Evolutionary conservation across 2,329 filamentous ascomycete genomes (phyloP).

Genomic region (Cercospora zeina): DNA sequence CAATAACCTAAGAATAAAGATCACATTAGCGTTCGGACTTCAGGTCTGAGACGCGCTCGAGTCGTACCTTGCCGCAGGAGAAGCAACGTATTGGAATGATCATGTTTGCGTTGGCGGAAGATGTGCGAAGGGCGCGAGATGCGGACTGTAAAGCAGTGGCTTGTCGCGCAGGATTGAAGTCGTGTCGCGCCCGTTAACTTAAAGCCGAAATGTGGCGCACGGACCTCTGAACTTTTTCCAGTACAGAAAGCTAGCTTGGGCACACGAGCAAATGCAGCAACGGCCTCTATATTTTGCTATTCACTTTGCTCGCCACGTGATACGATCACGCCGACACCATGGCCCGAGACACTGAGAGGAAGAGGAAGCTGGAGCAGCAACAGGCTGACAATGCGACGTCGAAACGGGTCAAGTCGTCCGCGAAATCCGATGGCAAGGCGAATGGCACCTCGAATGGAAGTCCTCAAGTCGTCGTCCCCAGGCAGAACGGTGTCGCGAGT

Average conservation of each 20-base stretch:
- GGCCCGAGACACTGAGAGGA: conserved; percentile 27
- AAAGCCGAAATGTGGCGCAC: conserved; percentile 13
- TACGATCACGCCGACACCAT: conserved; percentile 14
- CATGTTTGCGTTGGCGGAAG: conserved; percentile 61
- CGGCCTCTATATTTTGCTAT: neutral
- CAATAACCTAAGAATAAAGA: conserved; percentile 72
- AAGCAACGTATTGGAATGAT: conserved; percentile 99
- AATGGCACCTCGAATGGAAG: conserved; percentile 16
- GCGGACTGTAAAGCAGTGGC: neutral
- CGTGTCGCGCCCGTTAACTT: conserved; percentile 5
- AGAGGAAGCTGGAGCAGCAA: conserved; percentile 31
- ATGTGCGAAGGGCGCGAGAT: neutral
- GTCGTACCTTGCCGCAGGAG: conserved; percentile 89
- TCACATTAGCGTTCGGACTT: conserved; percentile 10
- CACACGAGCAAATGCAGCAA: conserved; percentile 10
- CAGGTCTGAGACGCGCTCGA: neutral
- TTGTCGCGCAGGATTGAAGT: conserved; percentile 17
- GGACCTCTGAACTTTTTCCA: conserved; percentile 21
- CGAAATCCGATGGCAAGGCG: conserved; percentile 21
- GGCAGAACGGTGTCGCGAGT: conserved; percentile 4
- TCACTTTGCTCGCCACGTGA: neutral
- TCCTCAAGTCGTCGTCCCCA: neutral
- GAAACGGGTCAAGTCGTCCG: conserved; percentile 29
- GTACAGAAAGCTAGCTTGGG: conserved; percentile 15
- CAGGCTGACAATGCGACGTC: conserved; percentile 23